Percentiles rank a stretch among this genome's conserved stretches.
These are phyloP conservation scores for Talaromyces amestolkiae DNA, from an alignment of 2,329 filamentous ascomycete genomes.

Conservation along the genomic window DNA sequence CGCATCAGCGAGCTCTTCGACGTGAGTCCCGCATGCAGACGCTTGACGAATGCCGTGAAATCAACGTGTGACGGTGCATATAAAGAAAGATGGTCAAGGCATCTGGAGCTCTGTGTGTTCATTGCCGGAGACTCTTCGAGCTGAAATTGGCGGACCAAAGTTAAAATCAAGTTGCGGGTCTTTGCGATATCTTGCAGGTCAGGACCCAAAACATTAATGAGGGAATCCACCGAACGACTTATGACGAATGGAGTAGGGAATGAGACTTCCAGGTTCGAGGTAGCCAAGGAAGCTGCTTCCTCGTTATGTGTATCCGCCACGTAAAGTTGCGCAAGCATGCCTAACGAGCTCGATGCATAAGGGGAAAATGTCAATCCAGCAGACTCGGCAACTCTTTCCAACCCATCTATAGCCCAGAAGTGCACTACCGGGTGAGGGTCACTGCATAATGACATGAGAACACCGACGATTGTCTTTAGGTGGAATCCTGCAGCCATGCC, in stretches of 20 bases:
- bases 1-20: constrained; percentile 68
- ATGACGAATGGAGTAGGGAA: constrained; percentile 78
- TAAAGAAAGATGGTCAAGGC: constrained; percentile 84
- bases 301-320: constrained; percentile 86
- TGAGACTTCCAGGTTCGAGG: constrained; percentile 87
- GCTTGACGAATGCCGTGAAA: constrained; percentile 76
- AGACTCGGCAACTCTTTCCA: constrained; percentile 83
- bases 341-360: constrained; percentile 85
- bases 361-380: constrained; percentile 88
- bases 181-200: constrained; percentile 91
- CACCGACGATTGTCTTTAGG: constrained; percentile 93
- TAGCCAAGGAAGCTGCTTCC: constrained; percentile 73
- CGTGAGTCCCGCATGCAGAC: constrained; percentile 73
- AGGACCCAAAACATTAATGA: constrained; percentile 93
- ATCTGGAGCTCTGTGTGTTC: constrained; percentile 73
- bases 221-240: constrained; percentile 84
- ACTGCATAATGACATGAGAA: constrained; percentile 95
- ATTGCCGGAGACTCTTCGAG: constrained; percentile 69
- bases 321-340: constrained; percentile 92
- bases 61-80: constrained; percentile 88
- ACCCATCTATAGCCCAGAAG: constrained; percentile 89
- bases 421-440: constrained; percentile 94
- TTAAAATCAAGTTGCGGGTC: constrained; percentile 87
- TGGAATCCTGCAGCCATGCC: constrained; percentile 97
- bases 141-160: constrained; percentile 77